These are phyloP conservation scores for Pseudofabraea citricarpa DNA, from an alignment of 2,329 filamentous ascomycete genomes.

Conservation along the genomic window DNA sequence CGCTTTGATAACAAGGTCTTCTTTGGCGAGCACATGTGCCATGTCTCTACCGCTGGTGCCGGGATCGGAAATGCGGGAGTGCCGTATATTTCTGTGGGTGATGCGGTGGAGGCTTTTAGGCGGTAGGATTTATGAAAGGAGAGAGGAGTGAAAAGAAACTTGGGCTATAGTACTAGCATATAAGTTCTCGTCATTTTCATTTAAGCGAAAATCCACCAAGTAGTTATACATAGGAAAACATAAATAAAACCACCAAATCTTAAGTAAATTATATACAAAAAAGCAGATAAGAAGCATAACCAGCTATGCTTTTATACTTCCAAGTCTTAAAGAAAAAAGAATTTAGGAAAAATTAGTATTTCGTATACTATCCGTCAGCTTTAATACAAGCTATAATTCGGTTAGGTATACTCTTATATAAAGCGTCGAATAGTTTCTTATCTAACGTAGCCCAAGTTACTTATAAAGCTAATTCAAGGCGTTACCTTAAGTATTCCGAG, in stretches of 20 bases:
- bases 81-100: neutral
- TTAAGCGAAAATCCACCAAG: no score
- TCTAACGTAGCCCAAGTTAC: constrained; percentile 6
- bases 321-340: no score
- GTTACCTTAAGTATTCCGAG: constrained; percentile 6
- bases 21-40: constrained; percentile 79
- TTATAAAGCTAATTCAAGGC: constrained; percentile 7
- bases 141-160: no score
- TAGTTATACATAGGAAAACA: no score
- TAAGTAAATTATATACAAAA: no score
- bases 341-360: no score
- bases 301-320: no score
- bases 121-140: neutral
- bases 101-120: neutral
- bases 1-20: constrained; percentile 78
- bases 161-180: no score
- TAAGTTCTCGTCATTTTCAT: no score
- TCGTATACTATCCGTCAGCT: constrained; percentile 6
- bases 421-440: constrained; percentile 4
- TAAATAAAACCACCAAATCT: no score
- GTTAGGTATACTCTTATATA: constrained; percentile 4
- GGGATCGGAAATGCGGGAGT: neutral
- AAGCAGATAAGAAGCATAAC: no score
- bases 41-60: constrained; percentile 27
- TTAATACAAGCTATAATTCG: constrained; percentile 4